Evolutionary conservation across 768 basidiomycete genomes (phyloP).

Genomic region (Suillus bovinus): DNA sequence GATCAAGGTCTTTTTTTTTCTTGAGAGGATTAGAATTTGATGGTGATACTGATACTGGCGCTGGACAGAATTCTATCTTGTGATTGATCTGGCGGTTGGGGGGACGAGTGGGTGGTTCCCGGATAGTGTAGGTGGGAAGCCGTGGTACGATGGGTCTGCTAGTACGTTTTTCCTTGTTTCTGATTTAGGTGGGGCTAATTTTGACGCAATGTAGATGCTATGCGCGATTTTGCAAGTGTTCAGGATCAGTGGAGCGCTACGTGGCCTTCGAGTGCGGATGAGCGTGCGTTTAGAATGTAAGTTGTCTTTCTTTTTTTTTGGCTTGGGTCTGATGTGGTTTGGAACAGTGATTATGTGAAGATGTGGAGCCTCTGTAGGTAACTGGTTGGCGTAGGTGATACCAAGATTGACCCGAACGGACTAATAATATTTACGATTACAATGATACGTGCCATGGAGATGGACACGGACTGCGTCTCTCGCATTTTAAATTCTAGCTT

Average conservation of each 20-base stretch:
- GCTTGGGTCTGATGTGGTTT: not conserved
- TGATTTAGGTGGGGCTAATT: conserved; percentile 21
- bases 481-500: too few species aligned
- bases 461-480: too few species aligned
- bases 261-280: conserved; percentile 65
- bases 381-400: too few species aligned
- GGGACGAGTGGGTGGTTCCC: conserved; percentile 64
- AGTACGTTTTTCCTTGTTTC: conserved; percentile 38
- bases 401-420: not conserved
- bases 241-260: conserved; percentile 71
- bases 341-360: conserved; percentile 32
- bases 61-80: conserved; percentile 69
- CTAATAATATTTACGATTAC: not conserved
- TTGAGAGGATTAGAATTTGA: not conserved
- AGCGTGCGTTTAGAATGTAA: conserved; percentile 71
- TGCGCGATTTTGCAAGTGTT: conserved; percentile 64
- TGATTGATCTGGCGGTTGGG: conserved; percentile 79
- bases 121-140: conserved; percentile 50
- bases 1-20: conserved; percentile 40
- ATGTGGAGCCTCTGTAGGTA: conserved; percentile 33
- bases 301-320: not conserved
- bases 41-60: conserved; percentile 4
- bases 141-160: conserved; percentile 62
- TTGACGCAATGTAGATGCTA: conserved; percentile 43
- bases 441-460: too few species aligned